Percentiles rank a stretch among this genome's conserved stretches.
Evolutionary conservation across 306 rosid species (phyloP).

Genomic region (Ormosia emarginata): DNA sequence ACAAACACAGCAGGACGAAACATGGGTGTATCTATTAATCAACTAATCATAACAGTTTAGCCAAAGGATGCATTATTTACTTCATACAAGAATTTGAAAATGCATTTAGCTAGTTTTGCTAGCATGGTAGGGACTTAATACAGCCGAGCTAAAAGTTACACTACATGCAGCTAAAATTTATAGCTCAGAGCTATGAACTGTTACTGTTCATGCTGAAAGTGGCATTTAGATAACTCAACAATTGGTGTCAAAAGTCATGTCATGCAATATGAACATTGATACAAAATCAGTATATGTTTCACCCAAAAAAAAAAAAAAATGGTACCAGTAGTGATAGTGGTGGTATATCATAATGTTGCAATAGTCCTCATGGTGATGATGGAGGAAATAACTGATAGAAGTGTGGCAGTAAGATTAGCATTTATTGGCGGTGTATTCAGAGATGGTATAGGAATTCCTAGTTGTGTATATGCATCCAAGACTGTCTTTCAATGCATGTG

Average conservation of each 20-base stretch:
- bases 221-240: not conserved
- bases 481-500: not conserved
- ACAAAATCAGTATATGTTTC: not conserved
- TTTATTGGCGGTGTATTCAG: not conserved
- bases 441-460: not conserved
- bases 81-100: constrained; percentile 7
- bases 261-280: too few species aligned
- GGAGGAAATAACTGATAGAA: constrained; percentile 5
- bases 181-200: not conserved
- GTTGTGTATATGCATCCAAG: not conserved
- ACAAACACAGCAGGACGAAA: not conserved
- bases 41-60: constrained; percentile 1
- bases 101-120: not conserved
- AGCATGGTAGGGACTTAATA: not conserved
- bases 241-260: not conserved
- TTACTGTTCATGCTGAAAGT: not conserved
- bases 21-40: not conserved
- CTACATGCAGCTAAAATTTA: not conserved
- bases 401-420: not conserved
- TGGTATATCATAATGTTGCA: constrained; percentile 2
- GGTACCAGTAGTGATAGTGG: not conserved
- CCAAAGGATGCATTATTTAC: constrained; percentile 20
- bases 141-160: not conserved
- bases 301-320: not conserved
- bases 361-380: not conserved